Conservation (phyloP, 805 yeast genomes). For the Nakazawaea wickerhamii region DNA sequence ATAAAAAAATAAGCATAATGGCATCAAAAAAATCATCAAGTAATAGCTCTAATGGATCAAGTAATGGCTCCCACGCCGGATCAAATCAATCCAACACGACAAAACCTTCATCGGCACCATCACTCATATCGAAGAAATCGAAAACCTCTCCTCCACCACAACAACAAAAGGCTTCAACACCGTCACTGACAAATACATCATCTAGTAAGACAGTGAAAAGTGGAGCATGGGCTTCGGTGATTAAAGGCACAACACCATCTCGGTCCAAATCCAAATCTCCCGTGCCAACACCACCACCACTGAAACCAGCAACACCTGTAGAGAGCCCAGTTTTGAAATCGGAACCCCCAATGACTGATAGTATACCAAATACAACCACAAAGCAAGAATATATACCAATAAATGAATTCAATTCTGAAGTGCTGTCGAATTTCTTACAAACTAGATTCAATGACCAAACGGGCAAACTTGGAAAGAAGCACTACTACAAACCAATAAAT, state of each 20-base stretch:
- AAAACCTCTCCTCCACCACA: not conserved
- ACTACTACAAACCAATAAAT: slow-evolving; percentile 5
- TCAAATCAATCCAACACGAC: too few relatives aligned
- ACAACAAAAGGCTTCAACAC: not conserved
- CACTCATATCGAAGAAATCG: not conserved
- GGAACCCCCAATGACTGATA: not conserved
- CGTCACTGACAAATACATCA: not conserved
- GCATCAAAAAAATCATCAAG: not conserved
- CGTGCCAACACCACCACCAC: not conserved
- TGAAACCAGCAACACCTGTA: not conserved
- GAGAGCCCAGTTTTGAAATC: not conserved
- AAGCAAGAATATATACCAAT: slow-evolving; percentile 1
- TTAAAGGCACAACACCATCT: not conserved
- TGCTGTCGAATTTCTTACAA: slow-evolving; percentile 1
- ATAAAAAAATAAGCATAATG: too few relatives aligned
- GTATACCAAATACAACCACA: not conserved
- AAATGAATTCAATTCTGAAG: not conserved
- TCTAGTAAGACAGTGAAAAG: not conserved
- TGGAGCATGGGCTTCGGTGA: slow-evolving; percentile 1
- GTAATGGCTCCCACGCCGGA: too few relatives aligned
- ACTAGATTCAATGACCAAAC: not conserved
- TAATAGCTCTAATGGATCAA: not conserved
- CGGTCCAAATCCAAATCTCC: slow-evolving; percentile 1
- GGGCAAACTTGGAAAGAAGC: not conserved
- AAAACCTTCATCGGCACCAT: not conserved